phyloP scores from a whole-genome alignment of 2,329 filamentous ascomycete species.

The Aspergillus sp. region DNA sequence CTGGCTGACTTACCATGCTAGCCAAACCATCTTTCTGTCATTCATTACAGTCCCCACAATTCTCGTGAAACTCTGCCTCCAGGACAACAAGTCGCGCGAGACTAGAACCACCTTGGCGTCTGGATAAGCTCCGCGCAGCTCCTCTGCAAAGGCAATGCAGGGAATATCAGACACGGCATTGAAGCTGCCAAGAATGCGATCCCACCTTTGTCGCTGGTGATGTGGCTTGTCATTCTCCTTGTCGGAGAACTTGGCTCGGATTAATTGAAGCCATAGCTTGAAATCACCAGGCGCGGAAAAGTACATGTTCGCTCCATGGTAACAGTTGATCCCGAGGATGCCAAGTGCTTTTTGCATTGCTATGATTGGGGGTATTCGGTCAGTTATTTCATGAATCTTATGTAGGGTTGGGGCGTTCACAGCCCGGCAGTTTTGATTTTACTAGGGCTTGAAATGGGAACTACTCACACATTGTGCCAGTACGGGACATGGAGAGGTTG shows the following conservation, averaged over 20 bases:
- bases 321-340: constrained; percentile 10
- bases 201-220: constrained; percentile 5
- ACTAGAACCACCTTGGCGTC: constrained; percentile 17
- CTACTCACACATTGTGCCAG: constrained; percentile 7
- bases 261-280: constrained; percentile 61
- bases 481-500: constrained; percentile 2
- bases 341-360: constrained; percentile 13
- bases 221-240: constrained; percentile 40
- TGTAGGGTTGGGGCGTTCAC: too few relatives aligned
- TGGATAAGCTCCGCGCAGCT: constrained; percentile 29
- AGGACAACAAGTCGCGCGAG: constrained; percentile 25
- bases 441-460: background rate
- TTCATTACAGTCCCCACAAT: background rate
- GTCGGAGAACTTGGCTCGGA: constrained; percentile 57
- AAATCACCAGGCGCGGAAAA: constrained; percentile 1
- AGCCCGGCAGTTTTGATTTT: background rate
- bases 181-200: constrained; percentile 11
- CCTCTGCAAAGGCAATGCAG: constrained; percentile 15
- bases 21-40: background rate
- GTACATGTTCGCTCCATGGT: constrained; percentile 9
- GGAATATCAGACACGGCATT: constrained; percentile 17
- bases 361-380: background rate
- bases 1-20: background rate
- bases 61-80: constrained; percentile 17
- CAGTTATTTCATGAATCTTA: background rate